Percentiles rank a stretch among this genome's conserved stretches.
Conservation (phyloP, 2,329 filamentous ascomycete genomes). For the Xylariaceae sp. region DNA sequence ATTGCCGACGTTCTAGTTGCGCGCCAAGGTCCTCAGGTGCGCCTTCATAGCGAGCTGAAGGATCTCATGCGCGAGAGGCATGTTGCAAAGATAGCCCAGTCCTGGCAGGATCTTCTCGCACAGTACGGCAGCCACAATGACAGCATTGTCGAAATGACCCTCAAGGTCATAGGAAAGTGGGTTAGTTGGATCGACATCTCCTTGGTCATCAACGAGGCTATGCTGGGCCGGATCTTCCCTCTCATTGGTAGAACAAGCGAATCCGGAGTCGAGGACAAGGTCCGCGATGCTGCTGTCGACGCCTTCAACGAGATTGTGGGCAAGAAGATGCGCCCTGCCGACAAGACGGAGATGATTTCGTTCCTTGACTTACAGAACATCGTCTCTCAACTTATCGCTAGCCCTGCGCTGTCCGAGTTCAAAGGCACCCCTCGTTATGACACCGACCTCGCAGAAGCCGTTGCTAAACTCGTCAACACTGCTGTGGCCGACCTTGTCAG, state of each 20-base stretch:
- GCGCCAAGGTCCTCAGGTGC: constrained; percentile 73
- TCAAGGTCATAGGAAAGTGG: constrained; percentile 94
- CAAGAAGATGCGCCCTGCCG: constrained; percentile 94
- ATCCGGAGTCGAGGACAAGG: constrained; percentile 66
- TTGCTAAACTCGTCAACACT: constrained; percentile 93
- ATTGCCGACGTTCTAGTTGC: constrained; percentile 90
- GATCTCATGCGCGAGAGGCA: constrained; percentile 85
- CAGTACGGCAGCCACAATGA: constrained; percentile 72
- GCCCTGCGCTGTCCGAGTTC: constrained; percentile 74
- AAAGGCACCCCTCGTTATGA: constrained; percentile 85
- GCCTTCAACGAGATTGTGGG: constrained; percentile 93
- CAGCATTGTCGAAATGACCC: constrained; percentile 76
- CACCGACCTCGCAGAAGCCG: constrained; percentile 89
- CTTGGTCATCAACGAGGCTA: constrained; percentile 83
- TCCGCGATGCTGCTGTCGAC: constrained; percentile 88
- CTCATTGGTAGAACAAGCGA: constrained; percentile 74
- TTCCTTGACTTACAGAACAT: constrained; percentile 87
- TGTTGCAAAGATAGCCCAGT: constrained; percentile 80
- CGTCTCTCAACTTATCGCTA: constrained; percentile 79
- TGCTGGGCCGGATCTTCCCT: constrained; percentile 81
- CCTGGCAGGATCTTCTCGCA: constrained; percentile 87
- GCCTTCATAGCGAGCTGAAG: constrained; percentile 85
- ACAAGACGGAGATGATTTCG: constrained; percentile 91
- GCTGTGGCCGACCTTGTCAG: constrained; percentile 83
- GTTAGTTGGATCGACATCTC: constrained; percentile 98